Conservation (phyloP, 148 eudicot species). For the Spergularia bocconei region DNA sequence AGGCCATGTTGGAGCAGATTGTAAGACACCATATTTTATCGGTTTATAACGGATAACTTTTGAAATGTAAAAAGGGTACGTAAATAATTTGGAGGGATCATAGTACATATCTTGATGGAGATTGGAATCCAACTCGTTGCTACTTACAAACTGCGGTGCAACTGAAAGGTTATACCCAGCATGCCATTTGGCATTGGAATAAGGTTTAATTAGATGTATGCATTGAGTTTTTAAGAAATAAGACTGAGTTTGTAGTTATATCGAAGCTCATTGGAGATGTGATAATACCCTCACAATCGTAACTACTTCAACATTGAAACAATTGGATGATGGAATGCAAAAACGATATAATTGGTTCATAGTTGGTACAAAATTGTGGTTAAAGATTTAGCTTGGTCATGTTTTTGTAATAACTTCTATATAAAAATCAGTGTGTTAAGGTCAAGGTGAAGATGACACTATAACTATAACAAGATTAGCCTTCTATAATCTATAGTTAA, state of each 20-base stretch:
- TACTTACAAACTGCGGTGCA: no score
- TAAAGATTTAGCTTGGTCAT: conserved; percentile 2
- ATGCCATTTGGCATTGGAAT: no score
- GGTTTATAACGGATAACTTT: no score
- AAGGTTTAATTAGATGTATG: no score
- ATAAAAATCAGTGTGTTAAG: conserved; percentile 9
- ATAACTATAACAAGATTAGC: conserved; percentile 18
- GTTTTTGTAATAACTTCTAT: conserved; percentile 6
- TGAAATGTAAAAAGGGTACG: no score
- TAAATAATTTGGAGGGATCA: no score
- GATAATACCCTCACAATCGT: not conserved
- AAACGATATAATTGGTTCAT: not conserved
- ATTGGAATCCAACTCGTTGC: no score
- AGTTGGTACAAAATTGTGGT: not conserved
- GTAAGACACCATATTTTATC: no score
- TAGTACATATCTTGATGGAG: no score
- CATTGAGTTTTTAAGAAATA: no score
- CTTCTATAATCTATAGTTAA: conserved; percentile 19
- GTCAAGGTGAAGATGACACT: conserved; percentile 27
- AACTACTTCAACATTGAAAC: not conserved
- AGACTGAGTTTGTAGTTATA: not conserved
- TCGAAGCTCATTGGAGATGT: not conserved
- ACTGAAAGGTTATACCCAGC: no score
- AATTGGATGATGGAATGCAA: not conserved
- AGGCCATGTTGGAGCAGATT: no score